A percentile compares a stretch with the other conserved stretches of the same genome.
phyloP scores from a whole-genome alignment of 2,329 filamentous ascomycete species.

The Lomentospora prolificans region DNA sequence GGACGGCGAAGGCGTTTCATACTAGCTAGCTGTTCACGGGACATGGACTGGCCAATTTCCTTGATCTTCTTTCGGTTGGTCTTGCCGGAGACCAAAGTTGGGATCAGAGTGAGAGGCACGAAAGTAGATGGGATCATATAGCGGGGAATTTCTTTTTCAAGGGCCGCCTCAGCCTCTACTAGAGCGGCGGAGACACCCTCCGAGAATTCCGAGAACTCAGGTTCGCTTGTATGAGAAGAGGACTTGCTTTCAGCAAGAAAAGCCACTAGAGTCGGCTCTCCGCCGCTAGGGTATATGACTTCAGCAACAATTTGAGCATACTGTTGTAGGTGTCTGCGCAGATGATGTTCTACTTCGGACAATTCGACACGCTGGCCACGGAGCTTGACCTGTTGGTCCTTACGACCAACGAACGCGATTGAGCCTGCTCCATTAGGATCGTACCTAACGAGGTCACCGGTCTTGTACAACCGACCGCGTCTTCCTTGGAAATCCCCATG shows the following conservation, averaged over 20 bases:
- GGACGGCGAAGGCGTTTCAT: conserved; percentile 4
- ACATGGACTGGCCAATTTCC: conserved; percentile 31
- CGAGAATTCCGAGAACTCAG: conserved; percentile 20
- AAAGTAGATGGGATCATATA: conserved; percentile 41
- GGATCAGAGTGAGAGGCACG: conserved; percentile 34
- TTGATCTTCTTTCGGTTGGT: conserved; percentile 38
- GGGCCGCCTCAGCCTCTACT: conserved; percentile 20
- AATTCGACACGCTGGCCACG: conserved; percentile 56
- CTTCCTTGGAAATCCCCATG: conserved; percentile 24
- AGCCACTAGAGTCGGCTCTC: conserved; percentile 34
- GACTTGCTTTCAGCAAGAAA: conserved; percentile 27
- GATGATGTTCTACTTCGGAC: conserved; percentile 41
- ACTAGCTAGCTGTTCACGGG: conserved; percentile 17
- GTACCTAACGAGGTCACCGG: conserved; percentile 49
- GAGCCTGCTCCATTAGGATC: conserved; percentile 41
- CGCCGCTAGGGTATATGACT: conserved; percentile 34
- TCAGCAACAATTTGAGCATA: conserved; percentile 36
- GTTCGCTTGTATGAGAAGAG: conserved; percentile 16
- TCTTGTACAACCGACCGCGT: conserved; percentile 43
- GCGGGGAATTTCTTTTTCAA: conserved; percentile 25
- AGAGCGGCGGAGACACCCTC: conserved; percentile 21
- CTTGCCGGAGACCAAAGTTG: conserved; percentile 37
- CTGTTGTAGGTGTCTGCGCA: conserved; percentile 31
- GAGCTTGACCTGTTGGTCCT: conserved; percentile 60
- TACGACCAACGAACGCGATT: conserved; percentile 50